A percentile compares a stretch with the other conserved stretches of the same genome.
phyloP scores from a whole-genome alignment of 495 filamentous ascomycete species.

The Amorphotheca resinae region DNA sequence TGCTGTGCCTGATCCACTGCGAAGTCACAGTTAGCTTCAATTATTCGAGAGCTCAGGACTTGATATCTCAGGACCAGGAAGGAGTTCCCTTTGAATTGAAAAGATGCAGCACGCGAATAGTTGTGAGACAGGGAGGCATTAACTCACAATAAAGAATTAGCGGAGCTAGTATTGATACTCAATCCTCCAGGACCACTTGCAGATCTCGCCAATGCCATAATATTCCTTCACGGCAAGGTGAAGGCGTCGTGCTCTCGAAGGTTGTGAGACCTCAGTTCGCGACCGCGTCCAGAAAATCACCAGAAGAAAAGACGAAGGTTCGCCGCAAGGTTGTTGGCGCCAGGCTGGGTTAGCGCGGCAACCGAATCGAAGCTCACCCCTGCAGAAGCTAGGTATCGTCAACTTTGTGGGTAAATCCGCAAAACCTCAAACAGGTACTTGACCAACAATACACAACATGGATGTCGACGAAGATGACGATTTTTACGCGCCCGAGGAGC shows the following conservation, averaged over 20 bases:
- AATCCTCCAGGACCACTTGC: slow-evolving; percentile 56
- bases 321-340: not conserved
- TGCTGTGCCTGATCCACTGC: slow-evolving; percentile 20
- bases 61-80: too few relatives aligned
- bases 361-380: too few relatives aligned
- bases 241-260: not conserved
- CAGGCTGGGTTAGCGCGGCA: too few relatives aligned
- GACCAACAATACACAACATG: slow-evolving; percentile 29
- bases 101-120: too few relatives aligned
- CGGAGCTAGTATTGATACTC: slow-evolving; percentile 65
- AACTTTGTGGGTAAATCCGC: too few relatives aligned
- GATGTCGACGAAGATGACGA: slow-evolving; percentile 62
- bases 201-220: slow-evolving; percentile 41
- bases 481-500: slow-evolving; percentile 45
- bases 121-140: too few relatives aligned
- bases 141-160: slow-evolving; percentile 60
- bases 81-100: too few relatives aligned
- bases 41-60: too few relatives aligned
- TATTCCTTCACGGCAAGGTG: not conserved
- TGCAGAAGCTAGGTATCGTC: too few relatives aligned
- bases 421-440: not conserved
- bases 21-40: slow-evolving; percentile 1
- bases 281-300: not conserved
- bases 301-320: too few relatives aligned
- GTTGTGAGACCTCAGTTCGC: not conserved